Evolutionary conservation across 768 basidiomycete species (phyloP), one percentile per base, ranked within the genome.

Genomic region (Lepiota venenata): DNA sequence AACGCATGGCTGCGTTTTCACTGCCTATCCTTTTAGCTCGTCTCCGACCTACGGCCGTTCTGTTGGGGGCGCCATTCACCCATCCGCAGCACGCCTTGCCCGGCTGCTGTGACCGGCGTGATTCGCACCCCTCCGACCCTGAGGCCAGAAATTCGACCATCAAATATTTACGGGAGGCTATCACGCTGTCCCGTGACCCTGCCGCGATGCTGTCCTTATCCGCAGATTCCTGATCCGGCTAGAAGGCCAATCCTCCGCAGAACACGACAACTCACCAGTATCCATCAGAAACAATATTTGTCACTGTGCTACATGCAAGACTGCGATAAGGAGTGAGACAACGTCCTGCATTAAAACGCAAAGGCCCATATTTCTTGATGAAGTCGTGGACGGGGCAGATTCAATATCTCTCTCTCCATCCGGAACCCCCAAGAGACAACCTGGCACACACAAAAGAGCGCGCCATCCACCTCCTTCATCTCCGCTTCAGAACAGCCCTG

Each of bases 161-260:
- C 49, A 42, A 18, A 42, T 29, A 50, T 50, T n/a, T n/a, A 29
- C 9, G 7, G n/a, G 36, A 21, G 5, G 18, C 38, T 16, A 8
- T 50, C 27, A 27, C 38, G 14, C 16, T 29, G 36, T 49, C 39
- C 37, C 39, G 16, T 21, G 15, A 12, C 49, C n/a, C 40, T 40
- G 38, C 49, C 49, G 40, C 49, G 49, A 50, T 41, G 7, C 49
- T 50, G 32, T 32, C 39, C 47, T 9, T 10, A 4, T 32, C 49
- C 49, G 49, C 32, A 38, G 8, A 42, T 29, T 27, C 21, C 18
- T 50, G 49, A 50, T 42, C 49, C 49, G 49, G 49, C 18, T n/a
- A n/a, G 25, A 27, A 18, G 22, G 5, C 16, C 32, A 7, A 11
- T 32, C 32, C 10, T 32, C 32, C 32, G 10, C 32, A 32, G 32